These are phyloP conservation scores for Basidioascus undulatus DNA, from an alignment of 768 basidiomycete species.

Conservation along the genomic window DNA sequence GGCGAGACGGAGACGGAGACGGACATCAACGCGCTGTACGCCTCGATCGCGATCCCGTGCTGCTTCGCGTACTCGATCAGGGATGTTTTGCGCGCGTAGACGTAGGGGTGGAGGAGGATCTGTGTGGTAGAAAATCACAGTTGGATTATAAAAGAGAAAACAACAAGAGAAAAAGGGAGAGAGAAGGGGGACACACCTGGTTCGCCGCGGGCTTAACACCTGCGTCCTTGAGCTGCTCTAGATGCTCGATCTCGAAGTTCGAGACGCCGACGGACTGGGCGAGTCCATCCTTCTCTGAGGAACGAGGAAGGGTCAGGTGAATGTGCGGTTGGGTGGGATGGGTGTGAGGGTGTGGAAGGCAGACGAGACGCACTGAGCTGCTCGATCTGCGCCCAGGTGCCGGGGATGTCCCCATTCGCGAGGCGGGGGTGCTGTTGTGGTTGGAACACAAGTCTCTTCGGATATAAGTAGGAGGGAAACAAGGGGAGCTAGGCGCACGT, in stretches of 20 bases:
- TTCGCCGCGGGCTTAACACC: slow-evolving; percentile 57
- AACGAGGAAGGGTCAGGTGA: no score
- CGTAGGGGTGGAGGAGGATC: slow-evolving; percentile 49
- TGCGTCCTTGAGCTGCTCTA: slow-evolving; percentile 28
- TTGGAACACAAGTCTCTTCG: slow-evolving; percentile 16
- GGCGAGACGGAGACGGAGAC: slow-evolving; percentile 13
- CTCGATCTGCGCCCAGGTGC: slow-evolving; percentile 33
- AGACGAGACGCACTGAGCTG: no score
- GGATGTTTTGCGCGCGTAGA: slow-evolving; percentile 33
- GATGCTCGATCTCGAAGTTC: slow-evolving; percentile 33
- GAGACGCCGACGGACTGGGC: slow-evolving; percentile 47
- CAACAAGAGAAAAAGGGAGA: neutral
- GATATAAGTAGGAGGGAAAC: neutral
- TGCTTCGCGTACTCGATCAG: slow-evolving; percentile 31
- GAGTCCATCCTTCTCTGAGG: slow-evolving; percentile 31
- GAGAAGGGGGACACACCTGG: slow-evolving; percentile 25
- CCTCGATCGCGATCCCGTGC: slow-evolving; percentile 38
- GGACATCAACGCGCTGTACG: slow-evolving; percentile 41
- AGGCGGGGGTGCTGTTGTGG: slow-evolving; percentile 2
- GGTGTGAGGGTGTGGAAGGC: no score
- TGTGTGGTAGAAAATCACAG: slow-evolving; percentile 12
- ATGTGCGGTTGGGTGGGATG: no score
- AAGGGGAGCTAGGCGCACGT: slow-evolving; percentile 16
- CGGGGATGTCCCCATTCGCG: slow-evolving; percentile 1
- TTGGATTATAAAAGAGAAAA: neutral